Conservation (phyloP, 2,329 filamentous ascomycete genomes). For the Cordyceps farinosa region DNA sequence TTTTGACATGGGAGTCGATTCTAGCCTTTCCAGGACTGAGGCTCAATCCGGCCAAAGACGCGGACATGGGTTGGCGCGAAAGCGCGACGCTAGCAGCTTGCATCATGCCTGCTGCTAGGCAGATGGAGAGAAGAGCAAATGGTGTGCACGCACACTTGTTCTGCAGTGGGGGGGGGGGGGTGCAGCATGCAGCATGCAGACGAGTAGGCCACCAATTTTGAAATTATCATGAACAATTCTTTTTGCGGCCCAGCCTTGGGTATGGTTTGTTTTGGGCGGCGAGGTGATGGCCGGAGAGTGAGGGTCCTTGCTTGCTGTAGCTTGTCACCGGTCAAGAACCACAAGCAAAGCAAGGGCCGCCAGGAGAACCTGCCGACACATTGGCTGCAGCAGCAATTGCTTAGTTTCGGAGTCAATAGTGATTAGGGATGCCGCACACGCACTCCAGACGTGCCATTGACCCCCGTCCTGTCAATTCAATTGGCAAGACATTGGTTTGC, state of each 20-base stretch:
- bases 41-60: neutral
- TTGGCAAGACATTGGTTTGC: neutral
- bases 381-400: conserved; percentile 2
- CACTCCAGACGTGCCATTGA: neutral
- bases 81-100: conserved; percentile 2
- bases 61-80: conserved; percentile 2
- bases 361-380: neutral
- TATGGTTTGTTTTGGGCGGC: neutral
- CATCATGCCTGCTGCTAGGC: neutral
- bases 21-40: neutral
- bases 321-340: conserved; percentile 15
- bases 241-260: neutral
- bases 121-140: neutral
- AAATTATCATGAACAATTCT: neutral
- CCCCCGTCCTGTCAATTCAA: neutral
- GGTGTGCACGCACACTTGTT: neutral
- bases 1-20: neutral
- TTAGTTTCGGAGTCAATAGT: neutral
- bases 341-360: conserved; percentile 8
- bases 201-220: neutral
- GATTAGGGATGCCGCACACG: no score
- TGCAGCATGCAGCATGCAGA: neutral
- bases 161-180: conserved; percentile 1
- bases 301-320: conserved; percentile 3
- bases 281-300: neutral